Base-by-base conservation (phyloP, 139 green algal species). In the Raphidocelis subcapitata region DNA sequence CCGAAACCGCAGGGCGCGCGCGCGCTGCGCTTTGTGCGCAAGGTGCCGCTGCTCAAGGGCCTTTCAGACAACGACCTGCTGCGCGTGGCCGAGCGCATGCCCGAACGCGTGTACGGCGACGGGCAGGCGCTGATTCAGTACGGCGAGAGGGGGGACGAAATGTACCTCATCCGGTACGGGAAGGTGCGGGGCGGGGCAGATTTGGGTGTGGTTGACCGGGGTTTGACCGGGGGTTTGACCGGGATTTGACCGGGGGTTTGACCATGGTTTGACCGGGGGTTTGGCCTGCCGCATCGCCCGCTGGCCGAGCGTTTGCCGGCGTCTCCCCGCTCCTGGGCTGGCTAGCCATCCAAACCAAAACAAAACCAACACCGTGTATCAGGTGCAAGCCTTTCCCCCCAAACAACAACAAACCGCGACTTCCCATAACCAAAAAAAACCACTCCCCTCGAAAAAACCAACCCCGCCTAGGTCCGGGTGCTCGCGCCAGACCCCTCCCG, bases 81-180 rank as follows among this genome's bases (percentile, higher is more conserved):
- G 47, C 73, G 79, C 23, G 72, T 89, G 14, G 84, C 84, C 0
- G 73, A 70, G 3, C 80, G 83, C 62, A 87, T 88, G 80, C 79
- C 82, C 0, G 79, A 89, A 74, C 72, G 80, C 23, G 81, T 86
- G 65, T 91, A 89, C 63, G 62, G 84, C 51, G 81, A 92, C 52
- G 84, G 82, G 3, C 73, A 90, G 33, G 78, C 84, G 8, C 72
- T 93, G 21, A 89, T 91, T 71, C 77, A 79, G 24, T 88, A 88
- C 59, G 85, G 83, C 4, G 85, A 92, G 75, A 79, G 85, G 1
- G 85, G 85, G 32, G 82, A 91, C 60, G 85, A 92, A 57, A 82
- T 93, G 65, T 93, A 86, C 75, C 69, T 93, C 5, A 88, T 93
- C 44, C 77, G 88, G 66, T 91, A 92, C 55, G 88, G 88, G 47